Conservation (phyloP, 345 rosid genomes). For the Dipteronia sinensis region DNA sequence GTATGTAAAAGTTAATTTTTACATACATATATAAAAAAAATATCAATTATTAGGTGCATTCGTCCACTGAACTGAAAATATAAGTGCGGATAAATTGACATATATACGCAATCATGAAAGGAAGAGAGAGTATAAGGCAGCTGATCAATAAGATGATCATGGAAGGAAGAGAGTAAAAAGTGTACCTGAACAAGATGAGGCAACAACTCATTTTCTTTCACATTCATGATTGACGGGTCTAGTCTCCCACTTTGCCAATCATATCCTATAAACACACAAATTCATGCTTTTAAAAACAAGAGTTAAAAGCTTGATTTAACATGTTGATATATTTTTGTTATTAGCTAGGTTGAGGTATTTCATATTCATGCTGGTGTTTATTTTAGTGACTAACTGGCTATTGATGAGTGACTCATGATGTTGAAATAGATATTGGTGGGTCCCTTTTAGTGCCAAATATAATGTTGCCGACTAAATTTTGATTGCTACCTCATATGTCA, state of each 20-base stretch:
- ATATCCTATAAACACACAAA: conserved; percentile 53
- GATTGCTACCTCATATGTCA: too few species aligned
- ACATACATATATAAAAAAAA: too few species aligned
- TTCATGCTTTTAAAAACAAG: background rate
- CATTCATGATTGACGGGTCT: conserved; percentile 80
- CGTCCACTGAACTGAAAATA: too few species aligned
- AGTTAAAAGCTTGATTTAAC: background rate
- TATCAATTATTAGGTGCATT: too few species aligned
- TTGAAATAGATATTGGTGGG: background rate
- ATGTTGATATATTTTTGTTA: background rate
- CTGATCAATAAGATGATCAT: too few species aligned
- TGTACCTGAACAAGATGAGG: conserved; percentile 87
- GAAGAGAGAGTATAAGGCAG: background rate
- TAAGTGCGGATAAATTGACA: too few species aligned
- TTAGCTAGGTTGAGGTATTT: background rate
- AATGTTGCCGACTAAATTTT: too few species aligned
- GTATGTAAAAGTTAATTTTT: too few species aligned
- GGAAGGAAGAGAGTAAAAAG: too few species aligned
- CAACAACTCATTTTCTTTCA: conserved; percentile 35
- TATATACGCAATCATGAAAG: too few species aligned
- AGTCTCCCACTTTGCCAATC: conserved; percentile 73
- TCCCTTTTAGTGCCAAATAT: too few species aligned
- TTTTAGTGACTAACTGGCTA: background rate
- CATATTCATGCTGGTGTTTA: background rate
- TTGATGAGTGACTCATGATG: background rate